Evolutionary conservation across 1,284 basidiomycete species (phyloP), one percentile per base, ranked within the genome.

Genomic region (Schizopora paradoxa): DNA sequence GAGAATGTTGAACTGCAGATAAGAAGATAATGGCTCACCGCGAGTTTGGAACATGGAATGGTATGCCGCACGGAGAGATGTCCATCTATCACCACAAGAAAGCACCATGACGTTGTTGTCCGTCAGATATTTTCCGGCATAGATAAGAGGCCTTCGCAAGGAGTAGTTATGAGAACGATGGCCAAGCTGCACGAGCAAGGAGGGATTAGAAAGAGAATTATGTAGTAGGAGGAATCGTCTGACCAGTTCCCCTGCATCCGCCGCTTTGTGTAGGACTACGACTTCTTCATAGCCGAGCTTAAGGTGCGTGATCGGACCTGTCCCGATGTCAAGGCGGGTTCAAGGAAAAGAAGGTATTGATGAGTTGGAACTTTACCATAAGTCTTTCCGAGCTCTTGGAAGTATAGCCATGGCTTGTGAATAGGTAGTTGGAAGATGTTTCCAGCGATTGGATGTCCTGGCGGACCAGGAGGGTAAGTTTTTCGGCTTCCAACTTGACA

Each of bases 101-200:
- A 52, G 31, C 10, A 51, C 31, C 11, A 50, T 38, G 14, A 51
- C 21, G 26, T 48, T 44, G 37, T 47, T 52, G 22, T 51, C 41
- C 5, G 22, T 16, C 11, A 25, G 48, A 31, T 52, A 51, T 29
- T 47, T 52, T 11, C 51, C 51, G 19, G 48, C 44, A 27, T 47
- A 52, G 29, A 50, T 40, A n/a, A 51, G 25, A 5, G 39, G 51
- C 33, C 42, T 46, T n/a, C 51, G 49, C 3, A 48, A 52, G 11
- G 51, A 52, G 35, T 52, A 52, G 18, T 47, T 52, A 5, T 35
- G 22, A n/a, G 48, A 46, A 8, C 51, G 43, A 13, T 44, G 34
- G n/a, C 29, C 49, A 10, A 51, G 49, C 36, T 39, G 31, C 26
- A 25, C 13, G 6, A n/a, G n/a, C 22, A 38, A 11, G n/a, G n/a